Evolutionary conservation across 192 early-diverging fungal species (phyloP).

Genomic region (Bifiguratus adelaidae): DNA sequence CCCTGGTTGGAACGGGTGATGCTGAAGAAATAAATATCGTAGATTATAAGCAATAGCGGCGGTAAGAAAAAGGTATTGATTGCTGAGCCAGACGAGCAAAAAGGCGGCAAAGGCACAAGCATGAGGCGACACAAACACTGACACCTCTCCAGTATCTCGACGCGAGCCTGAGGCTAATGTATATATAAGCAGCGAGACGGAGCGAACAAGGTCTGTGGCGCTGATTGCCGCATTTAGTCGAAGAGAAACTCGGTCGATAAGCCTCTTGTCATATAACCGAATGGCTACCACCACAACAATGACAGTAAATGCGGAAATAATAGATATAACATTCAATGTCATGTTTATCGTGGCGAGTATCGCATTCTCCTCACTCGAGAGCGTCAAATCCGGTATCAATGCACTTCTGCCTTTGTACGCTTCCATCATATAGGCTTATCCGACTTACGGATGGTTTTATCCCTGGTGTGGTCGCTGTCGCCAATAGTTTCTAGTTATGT

Average conservation of each 20-base stretch:
- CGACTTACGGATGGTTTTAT: no score
- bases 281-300: neutral
- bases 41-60: conserved; percentile 7
- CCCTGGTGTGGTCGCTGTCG: no score
- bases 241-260: conserved; percentile 8
- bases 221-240: conserved; percentile 5
- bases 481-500: no score
- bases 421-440: no score
- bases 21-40: conserved; percentile 4
- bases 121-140: no score
- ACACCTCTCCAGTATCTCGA: no score
- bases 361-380: neutral
- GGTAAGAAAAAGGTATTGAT: conserved; percentile 7
- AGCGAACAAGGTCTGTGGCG: conserved; percentile 3
- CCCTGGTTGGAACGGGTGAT: conserved; percentile 1
- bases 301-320: neutral
- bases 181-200: conserved; percentile 4
- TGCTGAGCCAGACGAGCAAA: conserved; percentile 5
- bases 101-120: conserved; percentile 4
- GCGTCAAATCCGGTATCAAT: neutral
- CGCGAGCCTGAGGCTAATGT: no score
- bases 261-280: conserved; percentile 6
- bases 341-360: neutral
- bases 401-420: no score
- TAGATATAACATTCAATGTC: neutral